These are phyloP conservation scores for Blastobotrys attinorum DNA, from an alignment of 805 yeast genomes.

Conservation along the genomic window DNA sequence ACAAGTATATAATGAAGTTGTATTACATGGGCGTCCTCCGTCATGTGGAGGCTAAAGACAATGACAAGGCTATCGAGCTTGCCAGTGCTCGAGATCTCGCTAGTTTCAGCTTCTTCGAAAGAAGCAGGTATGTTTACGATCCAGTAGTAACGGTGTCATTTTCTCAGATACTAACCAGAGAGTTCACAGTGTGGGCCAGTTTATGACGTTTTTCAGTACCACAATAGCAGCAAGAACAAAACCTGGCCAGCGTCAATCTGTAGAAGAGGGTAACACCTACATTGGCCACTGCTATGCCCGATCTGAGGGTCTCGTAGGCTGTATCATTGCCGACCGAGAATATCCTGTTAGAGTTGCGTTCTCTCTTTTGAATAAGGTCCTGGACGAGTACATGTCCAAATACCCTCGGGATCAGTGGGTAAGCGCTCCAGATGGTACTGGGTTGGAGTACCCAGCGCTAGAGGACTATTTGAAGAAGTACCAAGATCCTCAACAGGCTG, in stretches of 20 bases:
- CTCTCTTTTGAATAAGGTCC: slow-evolving; percentile 78
- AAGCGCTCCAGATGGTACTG: slow-evolving; percentile 33
- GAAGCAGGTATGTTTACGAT: slow-evolving; percentile 35
- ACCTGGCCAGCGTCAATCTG: slow-evolving; percentile 86
- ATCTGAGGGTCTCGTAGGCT: slow-evolving; percentile 86
- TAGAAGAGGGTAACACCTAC: slow-evolving; percentile 74
- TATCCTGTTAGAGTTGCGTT: slow-evolving; percentile 97
- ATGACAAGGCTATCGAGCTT: slow-evolving; percentile 65
- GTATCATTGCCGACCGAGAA: slow-evolving; percentile 86
- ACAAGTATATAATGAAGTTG: slow-evolving; percentile 63
- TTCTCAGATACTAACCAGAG: neutral
- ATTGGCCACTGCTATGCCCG: slow-evolving; percentile 89
- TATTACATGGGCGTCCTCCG: slow-evolving; percentile 84
- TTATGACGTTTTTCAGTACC: slow-evolving; percentile 88
- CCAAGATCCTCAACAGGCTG: slow-evolving; percentile 97
- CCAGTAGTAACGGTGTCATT: neutral
- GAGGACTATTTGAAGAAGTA: slow-evolving; percentile 69
- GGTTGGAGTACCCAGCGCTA: slow-evolving; percentile 50
- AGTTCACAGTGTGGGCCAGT: slow-evolving; percentile 62
- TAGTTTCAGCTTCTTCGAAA: slow-evolving; percentile 84
- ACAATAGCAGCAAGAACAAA: slow-evolving; percentile 85
- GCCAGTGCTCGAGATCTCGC: slow-evolving; percentile 74
- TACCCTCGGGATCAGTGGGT: slow-evolving; percentile 73
- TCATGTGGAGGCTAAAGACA: slow-evolving; percentile 42
- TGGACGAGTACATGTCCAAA: slow-evolving; percentile 81